These are phyloP conservation scores for Pseudogymnoascus pannorum DNA, from an alignment of 2,329 filamentous ascomycete species.

Conservation along the genomic window DNA sequence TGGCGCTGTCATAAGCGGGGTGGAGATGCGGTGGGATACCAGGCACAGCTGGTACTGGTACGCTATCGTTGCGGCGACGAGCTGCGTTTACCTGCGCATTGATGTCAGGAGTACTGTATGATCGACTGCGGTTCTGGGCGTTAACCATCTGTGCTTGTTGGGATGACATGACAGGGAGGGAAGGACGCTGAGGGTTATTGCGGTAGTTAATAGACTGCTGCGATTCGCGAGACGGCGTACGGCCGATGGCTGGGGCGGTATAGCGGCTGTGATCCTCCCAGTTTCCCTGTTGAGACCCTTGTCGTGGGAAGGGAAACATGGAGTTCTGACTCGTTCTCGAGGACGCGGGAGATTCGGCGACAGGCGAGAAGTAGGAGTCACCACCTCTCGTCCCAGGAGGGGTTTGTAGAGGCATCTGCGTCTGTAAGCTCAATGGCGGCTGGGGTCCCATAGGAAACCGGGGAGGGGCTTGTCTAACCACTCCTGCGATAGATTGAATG, in stretches of 20 bases:
- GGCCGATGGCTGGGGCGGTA: constrained; percentile 79
- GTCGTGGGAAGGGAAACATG: constrained; percentile 74
- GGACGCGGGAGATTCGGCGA: constrained; percentile 69
- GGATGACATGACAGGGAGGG: constrained; percentile 63
- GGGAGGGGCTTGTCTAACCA: constrained; percentile 51
- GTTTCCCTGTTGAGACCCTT: constrained; percentile 57
- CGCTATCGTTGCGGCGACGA: constrained; percentile 37
- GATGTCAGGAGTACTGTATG: constrained; percentile 93
- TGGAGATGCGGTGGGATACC: constrained; percentile 67
- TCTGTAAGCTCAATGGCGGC: constrained; percentile 61
- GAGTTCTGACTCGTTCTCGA: constrained; percentile 69
- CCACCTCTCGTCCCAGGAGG: constrained; percentile 29
- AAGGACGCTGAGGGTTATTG: constrained; percentile 65
- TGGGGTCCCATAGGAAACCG: constrained; percentile 58
- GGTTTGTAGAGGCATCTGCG: constrained; percentile 34
- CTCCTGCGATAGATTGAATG: constrained; percentile 48
- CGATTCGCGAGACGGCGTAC: constrained; percentile 72
- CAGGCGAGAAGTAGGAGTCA: constrained; percentile 91
- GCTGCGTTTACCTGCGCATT: constrained; percentile 55
- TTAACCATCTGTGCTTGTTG: constrained; percentile 40
- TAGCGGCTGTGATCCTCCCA: constrained; percentile 75
- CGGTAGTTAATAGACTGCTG: constrained; percentile 57
- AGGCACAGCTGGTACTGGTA: constrained; percentile 60
- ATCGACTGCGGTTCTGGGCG: constrained; percentile 66
- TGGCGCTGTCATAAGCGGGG: constrained; percentile 49